A percentile compares a stretch with the other conserved stretches of the same genome.
Evolutionary conservation across 129 eudicot species (phyloP).

Genomic region (Tagetes patula): DNA sequence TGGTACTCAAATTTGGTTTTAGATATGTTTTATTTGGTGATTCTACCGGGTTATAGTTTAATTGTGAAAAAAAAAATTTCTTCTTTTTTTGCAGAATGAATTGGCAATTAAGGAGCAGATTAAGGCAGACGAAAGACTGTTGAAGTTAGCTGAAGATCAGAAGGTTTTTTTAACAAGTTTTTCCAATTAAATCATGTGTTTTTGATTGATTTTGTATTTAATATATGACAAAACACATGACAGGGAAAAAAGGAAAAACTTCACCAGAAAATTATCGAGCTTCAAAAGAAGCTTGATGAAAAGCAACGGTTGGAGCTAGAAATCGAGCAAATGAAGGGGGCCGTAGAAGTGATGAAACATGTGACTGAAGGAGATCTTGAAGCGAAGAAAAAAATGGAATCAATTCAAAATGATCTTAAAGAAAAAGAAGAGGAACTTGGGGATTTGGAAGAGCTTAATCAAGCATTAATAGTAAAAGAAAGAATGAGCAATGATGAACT

Average conservation of each 20-base stretch:
- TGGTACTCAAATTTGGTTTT: conserved; percentile 36
- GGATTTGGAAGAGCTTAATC: conserved; percentile 43
- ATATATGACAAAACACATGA: neutral
- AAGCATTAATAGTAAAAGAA: conserved; percentile 51
- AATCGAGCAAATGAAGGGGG: conserved; percentile 52
- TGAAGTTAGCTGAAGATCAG: conserved; percentile 39
- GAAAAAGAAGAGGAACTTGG: conserved; percentile 63
- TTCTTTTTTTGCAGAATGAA: conserved; percentile 50
- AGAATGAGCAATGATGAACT: conserved; percentile 54
- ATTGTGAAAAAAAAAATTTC: neutral
- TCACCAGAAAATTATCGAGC: conserved; percentile 43
- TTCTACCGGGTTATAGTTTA: neutral
- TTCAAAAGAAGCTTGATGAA: conserved; percentile 58
- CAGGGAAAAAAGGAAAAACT: conserved; percentile 64
- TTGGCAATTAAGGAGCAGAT: conserved; percentile 51
- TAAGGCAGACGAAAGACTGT: conserved; percentile 55
- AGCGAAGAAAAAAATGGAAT: conserved; percentile 26
- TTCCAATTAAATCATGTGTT: conserved; percentile 9
- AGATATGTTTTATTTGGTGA: neutral
- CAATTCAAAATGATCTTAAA: conserved; percentile 36
- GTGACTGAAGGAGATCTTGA: conserved; percentile 44
- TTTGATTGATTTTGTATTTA: neutral
- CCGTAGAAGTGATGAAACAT: conserved; percentile 52
- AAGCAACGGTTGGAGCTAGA: conserved; percentile 56
- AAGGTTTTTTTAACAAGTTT: conserved; percentile 21